Percentiles rank a stretch among this genome's conserved stretches.
Evolutionary conservation across 164 flowering plant genomes (phyloP).

Genomic region (Vitis rotundifolia): DNA sequence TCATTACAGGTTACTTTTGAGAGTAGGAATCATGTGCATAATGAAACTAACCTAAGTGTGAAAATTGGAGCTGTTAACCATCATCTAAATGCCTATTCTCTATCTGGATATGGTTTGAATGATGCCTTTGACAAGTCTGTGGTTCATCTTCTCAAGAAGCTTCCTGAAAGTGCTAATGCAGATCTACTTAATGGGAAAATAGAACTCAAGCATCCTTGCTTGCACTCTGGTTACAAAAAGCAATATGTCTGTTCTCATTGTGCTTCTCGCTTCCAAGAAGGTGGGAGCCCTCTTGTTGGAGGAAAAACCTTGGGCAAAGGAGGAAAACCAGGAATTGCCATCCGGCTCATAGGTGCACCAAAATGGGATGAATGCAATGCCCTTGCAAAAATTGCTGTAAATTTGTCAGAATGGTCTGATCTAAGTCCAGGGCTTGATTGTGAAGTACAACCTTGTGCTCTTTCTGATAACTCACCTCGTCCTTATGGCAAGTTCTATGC

Average conservation of each 20-base stretch:
- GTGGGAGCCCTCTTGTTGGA: constrained; percentile 50
- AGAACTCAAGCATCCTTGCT: constrained; percentile 82
- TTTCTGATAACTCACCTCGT: constrained; percentile 53
- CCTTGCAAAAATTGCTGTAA: constrained; percentile 79
- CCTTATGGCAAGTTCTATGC: constrained; percentile 86
- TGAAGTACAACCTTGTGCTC: constrained; percentile 89
- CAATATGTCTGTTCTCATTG: constrained; percentile 71
- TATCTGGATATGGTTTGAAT: constrained; percentile 91
- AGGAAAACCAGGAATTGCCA: constrained; percentile 48
- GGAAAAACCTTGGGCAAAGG: constrained; percentile 40
- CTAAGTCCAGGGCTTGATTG: constrained; percentile 69
- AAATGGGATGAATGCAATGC: constrained; percentile 82
- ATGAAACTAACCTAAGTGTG: constrained; percentile 67
- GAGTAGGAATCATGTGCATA: constrained; percentile 40
- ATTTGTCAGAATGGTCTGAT: constrained; percentile 87
- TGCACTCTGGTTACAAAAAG: constrained; percentile 80
- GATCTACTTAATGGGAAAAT: constrained; percentile 53
- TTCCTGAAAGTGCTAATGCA: constrained; percentile 26
- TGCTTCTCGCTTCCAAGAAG: constrained; percentile 44
- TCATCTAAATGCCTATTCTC: constrained; percentile 93
- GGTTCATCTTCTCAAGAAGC: constrained; percentile 59
- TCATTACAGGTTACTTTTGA: constrained; percentile 98
- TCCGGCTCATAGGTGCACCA: constrained; percentile 74
- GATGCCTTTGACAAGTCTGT: constrained; percentile 98
- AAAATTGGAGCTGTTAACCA: constrained; percentile 76